These are phyloP conservation scores for Capronia coronata DNA, from an alignment of 2,329 filamentous ascomycete genomes.

Conservation along the genomic window DNA sequence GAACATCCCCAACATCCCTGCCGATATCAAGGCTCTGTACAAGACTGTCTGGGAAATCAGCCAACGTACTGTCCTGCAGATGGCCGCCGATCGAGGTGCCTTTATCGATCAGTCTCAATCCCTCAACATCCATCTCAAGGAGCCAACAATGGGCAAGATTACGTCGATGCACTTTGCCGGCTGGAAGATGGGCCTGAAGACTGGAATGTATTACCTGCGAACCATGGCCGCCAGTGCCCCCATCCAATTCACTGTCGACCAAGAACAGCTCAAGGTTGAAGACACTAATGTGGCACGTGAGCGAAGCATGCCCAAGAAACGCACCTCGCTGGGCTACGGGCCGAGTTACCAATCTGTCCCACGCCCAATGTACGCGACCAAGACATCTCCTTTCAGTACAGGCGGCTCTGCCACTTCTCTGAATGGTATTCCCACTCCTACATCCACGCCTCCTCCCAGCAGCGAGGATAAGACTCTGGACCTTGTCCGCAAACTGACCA, in stretches of 20 bases:
- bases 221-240: slow-evolving; percentile 94
- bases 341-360: slow-evolving; percentile 57
- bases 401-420: slow-evolving; percentile 37
- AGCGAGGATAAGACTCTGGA: slow-evolving; percentile 51
- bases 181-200: slow-evolving; percentile 99
- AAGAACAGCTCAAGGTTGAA: slow-evolving; percentile 81
- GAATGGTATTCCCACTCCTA: slow-evolving; percentile 64
- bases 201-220: slow-evolving; percentile 99
- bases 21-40: slow-evolving; percentile 93
- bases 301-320: slow-evolving; percentile 54
- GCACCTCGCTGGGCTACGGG: slow-evolving; percentile 54
- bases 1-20: slow-evolving; percentile 92
- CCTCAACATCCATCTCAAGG: slow-evolving; percentile 98
- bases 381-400: slow-evolving; percentile 33
- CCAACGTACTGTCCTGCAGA: slow-evolving; percentile 89
- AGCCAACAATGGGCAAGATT: slow-evolving; percentile 99
- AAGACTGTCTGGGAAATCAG: slow-evolving; percentile 99
- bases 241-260: slow-evolving; percentile 98
- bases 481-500: slow-evolving; percentile 32
- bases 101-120: slow-evolving; percentile 99
- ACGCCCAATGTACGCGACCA: slow-evolving; percentile 59
- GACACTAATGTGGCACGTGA: slow-evolving; percentile 71
- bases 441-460: slow-evolving; percentile 57
- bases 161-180: slow-evolving; percentile 99
- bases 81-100: slow-evolving; percentile 95